These are phyloP conservation scores for Sphagnum contortum DNA, from an alignment of 225 moss, liverwort and hornwort species.

Conservation along the genomic window DNA sequence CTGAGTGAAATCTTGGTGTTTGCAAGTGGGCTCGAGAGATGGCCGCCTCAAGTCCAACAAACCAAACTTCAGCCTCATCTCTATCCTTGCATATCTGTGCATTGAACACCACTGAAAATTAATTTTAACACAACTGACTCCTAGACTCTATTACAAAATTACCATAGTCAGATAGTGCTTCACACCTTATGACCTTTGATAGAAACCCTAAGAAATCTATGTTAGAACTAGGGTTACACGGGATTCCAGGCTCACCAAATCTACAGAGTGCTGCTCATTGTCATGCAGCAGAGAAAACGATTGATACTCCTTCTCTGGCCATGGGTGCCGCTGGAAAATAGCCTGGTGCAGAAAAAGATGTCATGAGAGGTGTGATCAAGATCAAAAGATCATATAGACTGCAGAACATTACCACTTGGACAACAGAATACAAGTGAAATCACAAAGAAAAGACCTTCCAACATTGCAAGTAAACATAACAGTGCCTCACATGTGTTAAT, in stretches of 20 bases:
- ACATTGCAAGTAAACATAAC: too few relatives aligned
- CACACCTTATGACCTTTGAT: too few relatives aligned
- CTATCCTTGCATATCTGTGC: slow-evolving; percentile 93
- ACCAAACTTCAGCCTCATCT: slow-evolving; percentile 99
- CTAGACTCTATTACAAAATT: too few relatives aligned
- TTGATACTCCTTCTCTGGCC: slow-evolving; percentile 90
- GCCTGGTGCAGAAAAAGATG: slow-evolving; percentile 25
- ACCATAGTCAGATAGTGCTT: too few relatives aligned
- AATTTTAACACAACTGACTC: too few relatives aligned
- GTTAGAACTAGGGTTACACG: too few relatives aligned
- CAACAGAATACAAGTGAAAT: too few relatives aligned
- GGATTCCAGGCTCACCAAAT: slow-evolving; percentile 48
- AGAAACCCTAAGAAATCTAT: too few relatives aligned
- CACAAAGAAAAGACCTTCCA: too few relatives aligned
- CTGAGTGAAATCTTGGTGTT: slow-evolving; percentile 47
- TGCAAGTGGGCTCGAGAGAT: slow-evolving; percentile 68
- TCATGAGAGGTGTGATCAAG: background rate
- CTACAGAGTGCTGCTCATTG: slow-evolving; percentile 86
- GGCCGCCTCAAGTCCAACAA: slow-evolving; percentile 73
- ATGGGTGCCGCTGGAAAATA: slow-evolving; percentile 85
- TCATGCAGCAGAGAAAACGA: slow-evolving; percentile 85
- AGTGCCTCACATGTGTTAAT: background rate
- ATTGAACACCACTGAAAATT: background rate
- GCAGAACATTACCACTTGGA: background rate
- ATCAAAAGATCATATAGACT: background rate